Conservation (phyloP, 2,329 filamentous ascomycete species). For the Cadophora malorum region DNA sequence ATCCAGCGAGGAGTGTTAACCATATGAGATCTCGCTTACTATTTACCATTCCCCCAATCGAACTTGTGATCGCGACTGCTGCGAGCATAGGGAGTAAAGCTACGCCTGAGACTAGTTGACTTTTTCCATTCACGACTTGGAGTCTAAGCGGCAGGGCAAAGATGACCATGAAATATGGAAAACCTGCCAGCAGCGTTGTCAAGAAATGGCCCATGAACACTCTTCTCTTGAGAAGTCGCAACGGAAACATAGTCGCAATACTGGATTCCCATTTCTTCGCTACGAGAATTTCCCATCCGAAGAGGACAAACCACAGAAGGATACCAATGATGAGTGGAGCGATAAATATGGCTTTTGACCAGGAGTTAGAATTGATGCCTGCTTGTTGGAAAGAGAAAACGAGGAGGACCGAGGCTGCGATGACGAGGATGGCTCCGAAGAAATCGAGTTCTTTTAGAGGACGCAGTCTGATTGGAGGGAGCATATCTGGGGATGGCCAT, state of each 20-base stretch:
- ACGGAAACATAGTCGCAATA: constrained; percentile 36
- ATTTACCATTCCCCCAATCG: constrained; percentile 60
- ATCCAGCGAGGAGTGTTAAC: constrained; percentile 56
- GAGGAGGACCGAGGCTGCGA: constrained; percentile 59
- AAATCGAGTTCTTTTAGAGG: constrained; percentile 54
- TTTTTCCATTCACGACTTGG: constrained; percentile 62
- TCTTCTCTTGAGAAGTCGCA: constrained; percentile 30
- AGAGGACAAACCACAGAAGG: constrained; percentile 47
- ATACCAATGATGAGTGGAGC: constrained; percentile 50
- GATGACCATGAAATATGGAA: constrained; percentile 63
- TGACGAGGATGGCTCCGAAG: constrained; percentile 58
- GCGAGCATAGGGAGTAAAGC: constrained; percentile 65
- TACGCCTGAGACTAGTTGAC: constrained; percentile 60
- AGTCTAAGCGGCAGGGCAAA: constrained; percentile 65
- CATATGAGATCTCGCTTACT: constrained; percentile 61
- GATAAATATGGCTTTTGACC: constrained; percentile 52
- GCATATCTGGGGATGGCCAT: constrained; percentile 54
- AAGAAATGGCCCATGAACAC: constrained; percentile 33
- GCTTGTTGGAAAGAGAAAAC: constrained; percentile 61
- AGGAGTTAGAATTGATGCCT: constrained; percentile 42
- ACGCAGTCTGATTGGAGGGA: constrained; percentile 51
- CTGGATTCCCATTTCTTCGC: constrained; percentile 37
- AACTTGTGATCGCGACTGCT: constrained; percentile 61
- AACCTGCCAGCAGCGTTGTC: constrained; percentile 63
- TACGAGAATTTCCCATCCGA: constrained; percentile 50